These are phyloP conservation scores for Panellus pusillus DNA, from an alignment of 768 basidiomycete genomes.

Conservation along the genomic window DNA sequence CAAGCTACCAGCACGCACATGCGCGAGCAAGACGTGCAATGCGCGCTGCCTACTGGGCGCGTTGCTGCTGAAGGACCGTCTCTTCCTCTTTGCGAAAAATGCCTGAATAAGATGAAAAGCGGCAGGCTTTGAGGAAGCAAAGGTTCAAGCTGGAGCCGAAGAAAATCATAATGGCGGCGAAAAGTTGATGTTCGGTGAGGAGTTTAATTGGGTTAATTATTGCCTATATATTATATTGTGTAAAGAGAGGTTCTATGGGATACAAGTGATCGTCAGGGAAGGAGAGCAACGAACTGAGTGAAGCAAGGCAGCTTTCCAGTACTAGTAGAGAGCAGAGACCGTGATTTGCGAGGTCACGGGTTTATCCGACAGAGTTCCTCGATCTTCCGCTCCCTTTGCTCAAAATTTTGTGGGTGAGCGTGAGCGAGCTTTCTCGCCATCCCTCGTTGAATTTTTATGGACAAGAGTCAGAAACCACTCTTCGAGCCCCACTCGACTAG, in stretches of 20 bases:
- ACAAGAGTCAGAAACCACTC: not conserved
- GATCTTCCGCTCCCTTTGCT: not conserved
- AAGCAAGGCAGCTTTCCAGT: too few species aligned
- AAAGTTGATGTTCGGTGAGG: too few species aligned
- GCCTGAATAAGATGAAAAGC: slow-evolving; percentile 45
- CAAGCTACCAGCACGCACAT: slow-evolving; percentile 21
- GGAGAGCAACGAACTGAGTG: too few species aligned
- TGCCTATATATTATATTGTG: too few species aligned
- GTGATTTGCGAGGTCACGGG: too few species aligned
- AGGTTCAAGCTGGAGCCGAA: slow-evolving; percentile 45
- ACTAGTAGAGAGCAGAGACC: too few species aligned
- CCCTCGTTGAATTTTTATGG: not conserved
- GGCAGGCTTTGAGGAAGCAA: slow-evolving; percentile 42
- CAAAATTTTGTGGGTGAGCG: slow-evolving; percentile 7
- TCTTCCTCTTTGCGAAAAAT: slow-evolving; percentile 41
- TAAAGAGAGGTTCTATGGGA: too few species aligned
- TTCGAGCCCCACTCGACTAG: slow-evolving; percentile 7
- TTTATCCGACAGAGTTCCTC: too few species aligned
- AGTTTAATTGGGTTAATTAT: too few species aligned
- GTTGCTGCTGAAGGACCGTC: slow-evolving; percentile 14
- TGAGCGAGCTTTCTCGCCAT: not conserved
- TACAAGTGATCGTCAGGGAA: too few species aligned
- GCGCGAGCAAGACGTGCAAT: slow-evolving; percentile 39
- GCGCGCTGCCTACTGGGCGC: slow-evolving; percentile 28
- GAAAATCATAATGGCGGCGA: slow-evolving; percentile 15